Base-by-base conservation (phyloP, 371 early-diverging fungal genomes). In the Mucor irregularis region DNA sequence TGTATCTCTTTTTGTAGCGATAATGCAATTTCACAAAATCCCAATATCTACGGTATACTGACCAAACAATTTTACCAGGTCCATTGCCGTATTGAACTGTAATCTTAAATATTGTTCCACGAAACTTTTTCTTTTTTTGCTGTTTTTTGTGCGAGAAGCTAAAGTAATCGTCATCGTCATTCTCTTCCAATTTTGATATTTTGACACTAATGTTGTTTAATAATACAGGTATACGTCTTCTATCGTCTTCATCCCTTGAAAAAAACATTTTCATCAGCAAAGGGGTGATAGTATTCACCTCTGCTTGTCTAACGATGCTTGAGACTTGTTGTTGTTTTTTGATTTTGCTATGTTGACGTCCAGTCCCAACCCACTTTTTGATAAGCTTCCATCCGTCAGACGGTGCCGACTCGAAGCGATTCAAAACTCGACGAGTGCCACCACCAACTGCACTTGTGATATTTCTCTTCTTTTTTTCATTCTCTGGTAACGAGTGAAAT, bases 21-120 rank as follows among this genome's bases (percentile, higher is more conserved):
- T 55, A 81, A 68, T 86, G 87, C 31, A 86, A 61, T 17, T 73
- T 62, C 26, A 83, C 50, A 58, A 87, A 84, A 49, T 87, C 87
- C 65, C 78, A 67, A 26, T 76, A 68, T 1, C 75, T 64, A 13
- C 85, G 79, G 46, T 69, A 62, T 3, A 87, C 69, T 9, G 67
- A 56, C 86, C 87, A 87, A 5, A 37, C 22, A 1, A 64, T 40
- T 16, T 56, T 59, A 10, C 45, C 35, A 2, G 60, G 33, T 5
- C 55, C 54, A 14, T 46, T 48, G 17, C 68, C 66, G 35, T 72
- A 68, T n/a, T 53, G 34, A 4, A 65, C 57, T 11, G 31, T 22
- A 6, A 68, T 62, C 26, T 55, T 57, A 29, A 60, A 68, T 0
- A 53, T 38, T 1, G 61, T 61, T 14, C 38, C 40, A 17, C 49